Evolutionary conservation across 177 flowering plant genomes (phyloP), one percentile per base, ranked within the genome.

Genomic region (Vitis hybrid): DNA sequence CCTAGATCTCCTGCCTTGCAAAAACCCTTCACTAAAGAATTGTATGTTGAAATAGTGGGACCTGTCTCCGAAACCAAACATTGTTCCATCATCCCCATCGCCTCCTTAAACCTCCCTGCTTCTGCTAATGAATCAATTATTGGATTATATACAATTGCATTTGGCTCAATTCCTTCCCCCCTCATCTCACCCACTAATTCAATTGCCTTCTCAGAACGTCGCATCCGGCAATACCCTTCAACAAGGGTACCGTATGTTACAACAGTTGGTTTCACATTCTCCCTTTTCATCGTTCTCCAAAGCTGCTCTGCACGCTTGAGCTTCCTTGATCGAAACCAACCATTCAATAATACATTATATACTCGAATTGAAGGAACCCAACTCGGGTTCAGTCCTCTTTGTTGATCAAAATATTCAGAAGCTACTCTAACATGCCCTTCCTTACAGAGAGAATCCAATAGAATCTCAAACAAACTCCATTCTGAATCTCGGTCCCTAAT

Each of bases 241-340:
- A 91, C 82, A 66, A 89, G 83, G 13, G 92, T 91, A n/a, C 93
- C 97, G 70, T 87, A 94, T 17, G 97, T 89, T 26, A 89, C 95
- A 73, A 88, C 86, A 63, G 64, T 84, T 0, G 91, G 93, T 58
- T 11, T 75, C 72, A 91, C 82, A 65, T 84, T 80, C 51, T 79
- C 87, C 62, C 51, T 78, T 62, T 75, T 84, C 78, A 83, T 74
- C 62, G 73, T 80, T 60, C 57, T 70, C 90, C 88, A 89, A 5
- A 94, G 82, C 58, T 74, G 70, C 75, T 89, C 97, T 6, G 85
- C 97, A 23, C 79, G 73, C 51, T 85, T 86, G 12, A 91, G 85
- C 67, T 88, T 88, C 75, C 90, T 80, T 4, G 77, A 73, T 3
- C 91, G 70, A 70, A 89, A 86, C 92, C 91, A 89, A 3, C 97